Evolutionary conservation across 2,329 filamentous ascomycete species (phyloP), one percentile per base, ranked within the genome.

Genomic region (Arthrobotrys pseudoclavata): DNA sequence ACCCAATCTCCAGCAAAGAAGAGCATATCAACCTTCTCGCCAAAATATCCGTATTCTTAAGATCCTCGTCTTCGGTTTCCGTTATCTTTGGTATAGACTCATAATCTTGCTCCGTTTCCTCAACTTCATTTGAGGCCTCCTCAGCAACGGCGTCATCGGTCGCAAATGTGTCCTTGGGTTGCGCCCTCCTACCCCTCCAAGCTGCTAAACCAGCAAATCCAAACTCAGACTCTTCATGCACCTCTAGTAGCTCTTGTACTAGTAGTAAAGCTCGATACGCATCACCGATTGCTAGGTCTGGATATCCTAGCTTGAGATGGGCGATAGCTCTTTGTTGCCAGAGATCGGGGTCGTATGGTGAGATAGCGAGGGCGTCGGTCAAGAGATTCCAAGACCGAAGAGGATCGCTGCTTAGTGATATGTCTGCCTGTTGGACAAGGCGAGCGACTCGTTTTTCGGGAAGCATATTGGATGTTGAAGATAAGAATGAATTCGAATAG

Each of bases 181-280:
- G 42, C 20, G n/a, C 29, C 45, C 74, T 47, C 12, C 67, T 52
- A 10, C 61, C 61, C 22, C 74, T 70, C 74, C 74, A 77, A 29
- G 74, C 74, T 12, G 68, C 57, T n/a, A 79, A 37, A 12, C 69
- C 75, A 1, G 22, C n/a, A 64, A 74, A 69, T 15, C 75, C 75
- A 69, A 79, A 79, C 15, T 93, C 89, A 82, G 96, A 91, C 81
- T 94, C 96, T 83, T 97, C 93, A 80, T 92, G 94, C 45, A 89
- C 88, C 79, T 95, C 92, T 69, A 87, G 84, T 40, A 93, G 88
- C 80, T 96, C 93, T 82, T 98, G 95, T 15, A 92, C 88, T 55
- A 99, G 86, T 3, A 97, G 88, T n/a, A 98, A 87, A 0, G 94
- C 94, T 69, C 92, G 91, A 83, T 98, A 98, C 4, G 93, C 93